phyloP scores from a whole-genome alignment of 1,139 yeast species.

The Taphrina deformans region DNA sequence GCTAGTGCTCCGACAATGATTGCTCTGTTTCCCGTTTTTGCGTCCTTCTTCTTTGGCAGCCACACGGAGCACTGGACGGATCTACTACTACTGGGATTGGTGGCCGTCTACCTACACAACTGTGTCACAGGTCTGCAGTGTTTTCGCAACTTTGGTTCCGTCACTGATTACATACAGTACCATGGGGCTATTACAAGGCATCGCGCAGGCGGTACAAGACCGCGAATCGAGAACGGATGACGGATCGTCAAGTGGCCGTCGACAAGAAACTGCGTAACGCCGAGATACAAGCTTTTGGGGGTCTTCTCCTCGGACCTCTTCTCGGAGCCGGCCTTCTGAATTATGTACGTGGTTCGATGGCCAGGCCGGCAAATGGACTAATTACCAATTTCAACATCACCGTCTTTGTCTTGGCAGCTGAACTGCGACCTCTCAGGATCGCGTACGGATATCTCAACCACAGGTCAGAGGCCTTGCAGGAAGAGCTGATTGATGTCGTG shows the following conservation, averaged over 20 bases:
- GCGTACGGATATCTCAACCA: conserved; percentile 7
- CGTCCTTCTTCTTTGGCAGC: conserved; percentile 24
- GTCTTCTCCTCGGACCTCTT: conserved; percentile 35
- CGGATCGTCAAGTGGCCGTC: conserved; percentile 5
- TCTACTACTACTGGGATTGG: conserved; percentile 15
- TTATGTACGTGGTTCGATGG: conserved; percentile 34
- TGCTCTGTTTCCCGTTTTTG: conserved; percentile 31
- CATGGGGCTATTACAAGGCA: conserved; percentile 25
- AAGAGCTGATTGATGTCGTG: conserved; percentile 13
- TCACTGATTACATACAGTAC: conserved; percentile 5
- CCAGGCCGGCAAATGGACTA: conserved; percentile 35
- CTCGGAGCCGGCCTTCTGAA: conserved; percentile 36
- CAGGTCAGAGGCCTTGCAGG: conserved; percentile 25
- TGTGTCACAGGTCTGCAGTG: conserved; percentile 15
- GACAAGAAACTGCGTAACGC: neutral
- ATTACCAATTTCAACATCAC: conserved; percentile 38
- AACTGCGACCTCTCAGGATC: conserved; percentile 27
- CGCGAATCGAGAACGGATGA: neutral
- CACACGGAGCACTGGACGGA: conserved; percentile 30
- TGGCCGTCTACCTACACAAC: conserved; percentile 30
- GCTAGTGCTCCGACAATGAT: conserved; percentile 27
- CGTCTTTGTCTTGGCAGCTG: conserved; percentile 37
- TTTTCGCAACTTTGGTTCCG: neutral
- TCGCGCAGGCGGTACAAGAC: conserved; percentile 14
- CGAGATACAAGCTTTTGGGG: conserved; percentile 26